These are phyloP conservation scores for Zygnema cylindricum DNA, from an alignment of 139 green algal genomes.

Conservation along the genomic window DNA sequence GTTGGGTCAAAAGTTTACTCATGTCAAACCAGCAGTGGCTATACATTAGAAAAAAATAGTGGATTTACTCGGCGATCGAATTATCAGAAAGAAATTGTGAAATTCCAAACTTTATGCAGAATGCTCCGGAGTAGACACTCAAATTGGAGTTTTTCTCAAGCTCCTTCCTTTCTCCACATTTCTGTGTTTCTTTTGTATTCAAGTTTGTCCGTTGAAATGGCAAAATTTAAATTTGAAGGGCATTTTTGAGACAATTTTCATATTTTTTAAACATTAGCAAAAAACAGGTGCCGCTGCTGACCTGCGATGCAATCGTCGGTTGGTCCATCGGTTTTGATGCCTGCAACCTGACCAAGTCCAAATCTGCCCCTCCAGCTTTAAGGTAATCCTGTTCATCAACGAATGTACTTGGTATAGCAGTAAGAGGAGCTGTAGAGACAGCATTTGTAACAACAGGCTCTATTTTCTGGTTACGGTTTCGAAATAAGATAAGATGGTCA, in stretches of 20 bases:
- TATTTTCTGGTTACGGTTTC: no score
- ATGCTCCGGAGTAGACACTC: no score
- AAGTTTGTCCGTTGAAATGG: background rate
- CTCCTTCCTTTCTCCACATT: no score
- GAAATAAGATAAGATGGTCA: no score
- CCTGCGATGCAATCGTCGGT: conserved; percentile 52
- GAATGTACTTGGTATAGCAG: background rate
- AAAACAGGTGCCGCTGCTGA: conserved; percentile 1
- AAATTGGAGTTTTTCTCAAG: no score
- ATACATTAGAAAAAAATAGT: no score
- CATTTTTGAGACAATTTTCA: conserved; percentile 2
- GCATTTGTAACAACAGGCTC: background rate
- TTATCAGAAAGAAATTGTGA: no score
- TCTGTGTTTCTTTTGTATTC: background rate
- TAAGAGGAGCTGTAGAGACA: background rate
- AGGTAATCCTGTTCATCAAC: conserved; percentile 57
- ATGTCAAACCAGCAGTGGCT: no score
- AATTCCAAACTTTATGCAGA: no score
- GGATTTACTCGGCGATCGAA: no score
- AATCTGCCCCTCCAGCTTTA: conserved; percentile 53
- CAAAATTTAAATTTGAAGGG: conserved; percentile 1
- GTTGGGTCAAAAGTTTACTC: no score
- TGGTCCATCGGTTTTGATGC: conserved; percentile 54
- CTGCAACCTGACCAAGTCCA: conserved; percentile 47
- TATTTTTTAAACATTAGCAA: background rate